These are phyloP conservation scores for Microdochium paspali DNA, from an alignment of 2,329 filamentous ascomycete species.

Conservation along the genomic window DNA sequence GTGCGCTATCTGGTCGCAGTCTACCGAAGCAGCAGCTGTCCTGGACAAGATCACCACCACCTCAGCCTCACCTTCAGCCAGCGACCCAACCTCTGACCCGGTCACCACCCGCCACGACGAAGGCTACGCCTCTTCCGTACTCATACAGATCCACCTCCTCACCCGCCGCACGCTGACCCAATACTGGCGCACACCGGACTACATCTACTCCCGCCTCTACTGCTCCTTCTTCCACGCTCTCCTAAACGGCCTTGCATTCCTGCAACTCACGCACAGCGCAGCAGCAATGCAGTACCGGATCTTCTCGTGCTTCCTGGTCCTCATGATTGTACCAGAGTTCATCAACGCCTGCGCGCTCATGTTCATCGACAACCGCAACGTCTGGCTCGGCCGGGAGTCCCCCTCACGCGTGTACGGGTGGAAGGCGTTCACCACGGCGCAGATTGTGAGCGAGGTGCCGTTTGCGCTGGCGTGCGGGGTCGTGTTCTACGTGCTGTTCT, in stretches of 20 bases:
- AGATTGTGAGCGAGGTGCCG: conserved; percentile 65
- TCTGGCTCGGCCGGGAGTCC: conserved; percentile 67
- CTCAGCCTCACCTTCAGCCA: conserved; percentile 34
- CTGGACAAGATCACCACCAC: conserved; percentile 57
- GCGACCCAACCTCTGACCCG: conserved; percentile 15
- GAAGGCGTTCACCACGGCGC: conserved; percentile 66
- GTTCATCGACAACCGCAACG: conserved; percentile 62
- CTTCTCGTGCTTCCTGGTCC: conserved; percentile 61
- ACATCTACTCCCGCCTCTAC: conserved; percentile 71
- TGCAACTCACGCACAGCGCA: conserved; percentile 53
- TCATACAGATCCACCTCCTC: conserved; percentile 53
- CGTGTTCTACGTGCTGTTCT: conserved; percentile 69
- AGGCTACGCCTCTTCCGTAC: conserved; percentile 61
- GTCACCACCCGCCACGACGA: conserved; percentile 18
- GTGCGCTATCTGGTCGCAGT: conserved; percentile 66
- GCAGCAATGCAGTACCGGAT: conserved; percentile 68
- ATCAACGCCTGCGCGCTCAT: conserved; percentile 70
- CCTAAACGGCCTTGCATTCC: conserved; percentile 77
- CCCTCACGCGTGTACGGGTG: conserved; percentile 70
- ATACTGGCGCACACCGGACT: conserved; percentile 69
- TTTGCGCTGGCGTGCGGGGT: conserved; percentile 53
- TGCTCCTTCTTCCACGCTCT: conserved; percentile 61
- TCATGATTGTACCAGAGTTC: conserved; percentile 59
- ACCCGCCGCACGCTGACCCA: conserved; percentile 62
- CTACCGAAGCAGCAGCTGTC: conserved; percentile 48